Evolutionary conservation across 2,329 filamentous ascomycete species (phyloP), one percentile per base, ranked within the genome.

Genomic region (Sporothrix phasma): DNA sequence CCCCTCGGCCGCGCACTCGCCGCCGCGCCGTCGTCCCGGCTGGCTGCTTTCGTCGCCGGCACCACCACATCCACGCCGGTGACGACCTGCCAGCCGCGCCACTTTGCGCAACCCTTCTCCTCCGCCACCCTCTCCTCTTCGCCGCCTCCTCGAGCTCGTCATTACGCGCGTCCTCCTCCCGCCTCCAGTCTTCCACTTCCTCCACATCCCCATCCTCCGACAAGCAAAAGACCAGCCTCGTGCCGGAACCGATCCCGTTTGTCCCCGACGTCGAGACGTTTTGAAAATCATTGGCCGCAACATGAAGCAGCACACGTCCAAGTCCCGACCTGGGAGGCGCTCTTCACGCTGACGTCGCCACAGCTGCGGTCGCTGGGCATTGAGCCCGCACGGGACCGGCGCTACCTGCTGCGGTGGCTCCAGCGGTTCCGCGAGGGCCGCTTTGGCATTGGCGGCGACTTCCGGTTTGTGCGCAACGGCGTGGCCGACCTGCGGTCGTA

Each of bases 231-330:
- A 37, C 49, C 31, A 53, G 49, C 37, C 8, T 58, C 46, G 62
- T 84, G 37, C 92, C 92, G 2, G 72, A 80, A 26, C 88, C 92
- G 0, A 96, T 88, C 43, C 90, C 91, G 1, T 92, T 96, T 71
- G 87, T 96, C 45, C 93, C 92, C 37, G 88, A 97, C 74, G 85
- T 91, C 46, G 74, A 82, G 70, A 94, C 17, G 96, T 99, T 76
- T 87, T 97, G 67, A 90, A 84, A 41, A 81, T 97, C 66, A 97
- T 97, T 76, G 94, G 94, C 70, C 92, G 94, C 68, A 87, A 87
- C 70, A 85, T 97, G 71, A 86, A 83, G 72, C 85, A 88, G 72
- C 90, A 97, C 78, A 84, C 88, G 58, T 81, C 84, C 76, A 97
- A 97, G 76, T 90, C 70, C 86, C 89, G 2, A 88, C 88, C 11